These are phyloP conservation scores for Piloderma croceum DNA, from an alignment of 768 basidiomycete species.

Conservation along the genomic window DNA sequence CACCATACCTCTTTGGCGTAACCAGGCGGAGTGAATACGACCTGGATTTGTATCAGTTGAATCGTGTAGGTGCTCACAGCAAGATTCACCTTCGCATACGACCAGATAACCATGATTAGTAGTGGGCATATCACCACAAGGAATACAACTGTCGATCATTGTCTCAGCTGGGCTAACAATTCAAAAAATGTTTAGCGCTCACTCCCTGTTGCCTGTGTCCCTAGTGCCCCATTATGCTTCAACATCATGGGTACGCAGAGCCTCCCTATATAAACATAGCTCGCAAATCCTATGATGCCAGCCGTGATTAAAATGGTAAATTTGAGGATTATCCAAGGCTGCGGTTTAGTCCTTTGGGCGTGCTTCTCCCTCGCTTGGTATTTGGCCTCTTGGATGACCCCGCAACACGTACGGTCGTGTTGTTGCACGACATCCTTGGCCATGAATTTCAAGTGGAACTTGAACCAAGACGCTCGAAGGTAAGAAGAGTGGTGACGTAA, in stretches of 20 bases:
- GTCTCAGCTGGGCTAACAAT: not conserved
- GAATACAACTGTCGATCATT: slow-evolving; percentile 48
- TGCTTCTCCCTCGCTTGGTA: slow-evolving; percentile 35
- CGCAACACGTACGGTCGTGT: slow-evolving; percentile 32
- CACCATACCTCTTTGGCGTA: slow-evolving; percentile 61
- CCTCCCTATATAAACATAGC: slow-evolving; percentile 74
- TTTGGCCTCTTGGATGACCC: slow-evolving; percentile 47
- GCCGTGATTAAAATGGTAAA: slow-evolving; percentile 53
- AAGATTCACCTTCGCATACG: slow-evolving; percentile 61
- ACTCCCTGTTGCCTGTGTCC: slow-evolving; percentile 57
- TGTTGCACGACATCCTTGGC: too few species aligned
- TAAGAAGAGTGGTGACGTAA: too few species aligned
- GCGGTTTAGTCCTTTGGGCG: slow-evolving; percentile 42
- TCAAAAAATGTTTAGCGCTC: slow-evolving; percentile 30
- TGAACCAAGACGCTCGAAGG: too few species aligned
- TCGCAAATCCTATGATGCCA: slow-evolving; percentile 59
- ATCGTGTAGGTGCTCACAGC: not conserved
- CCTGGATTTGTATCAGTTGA: slow-evolving; percentile 32
- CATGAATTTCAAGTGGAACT: too few species aligned
- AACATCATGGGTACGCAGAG: slow-evolving; percentile 70
- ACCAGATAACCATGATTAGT: slow-evolving; percentile 71
- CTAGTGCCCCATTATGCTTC: slow-evolving; percentile 36
- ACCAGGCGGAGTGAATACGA: slow-evolving; percentile 63
- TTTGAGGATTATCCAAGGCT: slow-evolving; percentile 75
- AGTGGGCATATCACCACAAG: slow-evolving; percentile 59